These are phyloP conservation scores for Cryptococcus floricola DNA, from an alignment of 1,284 basidiomycete genomes.

Conservation along the genomic window DNA sequence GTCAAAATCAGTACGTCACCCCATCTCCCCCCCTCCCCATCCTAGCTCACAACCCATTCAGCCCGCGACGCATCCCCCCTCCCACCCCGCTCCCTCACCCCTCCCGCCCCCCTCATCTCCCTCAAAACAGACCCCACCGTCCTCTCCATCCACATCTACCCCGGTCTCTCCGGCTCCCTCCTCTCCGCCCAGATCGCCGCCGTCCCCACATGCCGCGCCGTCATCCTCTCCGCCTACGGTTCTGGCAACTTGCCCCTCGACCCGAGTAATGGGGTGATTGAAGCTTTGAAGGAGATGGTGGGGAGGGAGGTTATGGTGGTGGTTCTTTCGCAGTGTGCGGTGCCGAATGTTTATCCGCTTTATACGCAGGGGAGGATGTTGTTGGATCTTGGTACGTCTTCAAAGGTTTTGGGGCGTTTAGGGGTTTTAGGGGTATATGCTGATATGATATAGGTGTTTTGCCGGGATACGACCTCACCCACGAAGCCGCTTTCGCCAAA, in stretches of 20 bases:
- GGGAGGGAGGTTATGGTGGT: conserved; percentile 44
- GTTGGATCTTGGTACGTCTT: conserved; percentile 29
- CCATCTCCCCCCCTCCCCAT: neutral
- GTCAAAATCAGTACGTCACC: conserved; percentile 43
- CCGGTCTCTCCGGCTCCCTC: conserved; percentile 40
- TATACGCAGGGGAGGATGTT: conserved; percentile 43
- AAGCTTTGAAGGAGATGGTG: conserved; percentile 34
- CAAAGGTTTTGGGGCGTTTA: too few species aligned
- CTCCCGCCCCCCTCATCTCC: conserved; percentile 27
- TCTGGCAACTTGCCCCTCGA: conserved; percentile 42
- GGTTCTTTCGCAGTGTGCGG: conserved; percentile 43
- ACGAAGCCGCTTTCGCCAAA: conserved; percentile 48
- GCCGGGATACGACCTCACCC: conserved; percentile 45
- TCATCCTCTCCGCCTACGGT: conserved; percentile 45
- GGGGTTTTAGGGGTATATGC: neutral
- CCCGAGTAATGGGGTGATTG: conserved; percentile 33
- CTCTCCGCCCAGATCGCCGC: conserved; percentile 41
- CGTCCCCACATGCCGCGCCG: conserved; percentile 40
- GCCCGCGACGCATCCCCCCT: conserved; percentile 7
- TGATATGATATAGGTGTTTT: conserved; percentile 25
- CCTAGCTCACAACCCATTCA: neutral
- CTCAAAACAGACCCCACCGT: conserved; percentile 31
- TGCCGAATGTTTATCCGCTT: conserved; percentile 45
- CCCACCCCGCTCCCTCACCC: conserved; percentile 9
- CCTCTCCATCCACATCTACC: conserved; percentile 31